Conservation (phyloP, 805 yeast genomes). For the Isabelozyma rhagii region DNA sequence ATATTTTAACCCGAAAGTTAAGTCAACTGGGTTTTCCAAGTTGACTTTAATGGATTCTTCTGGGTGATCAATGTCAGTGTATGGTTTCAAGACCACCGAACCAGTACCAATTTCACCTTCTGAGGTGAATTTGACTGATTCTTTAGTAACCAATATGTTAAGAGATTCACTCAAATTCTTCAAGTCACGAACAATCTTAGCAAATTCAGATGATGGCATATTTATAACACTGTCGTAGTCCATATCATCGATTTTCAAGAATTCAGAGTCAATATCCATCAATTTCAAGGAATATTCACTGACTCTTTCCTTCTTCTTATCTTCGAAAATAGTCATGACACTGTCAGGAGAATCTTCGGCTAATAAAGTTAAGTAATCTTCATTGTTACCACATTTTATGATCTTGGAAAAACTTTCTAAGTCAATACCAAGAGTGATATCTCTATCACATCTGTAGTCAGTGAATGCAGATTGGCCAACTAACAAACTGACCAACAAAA, state of each 20-base stretch:
- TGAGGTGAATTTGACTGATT: constrained; percentile 82
- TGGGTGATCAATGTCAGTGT: constrained; percentile 75
- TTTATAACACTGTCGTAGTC: constrained; percentile 83
- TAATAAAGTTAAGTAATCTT: constrained; percentile 81
- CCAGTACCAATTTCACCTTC: constrained; percentile 94
- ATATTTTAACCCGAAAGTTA: constrained; percentile 90
- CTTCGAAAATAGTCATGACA: constrained; percentile 83
- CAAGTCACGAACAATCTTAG: constrained; percentile 86
- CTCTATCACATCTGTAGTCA: constrained; percentile 93
- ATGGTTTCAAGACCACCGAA: constrained; percentile 79
- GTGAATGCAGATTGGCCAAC: constrained; percentile 86
- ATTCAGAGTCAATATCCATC: constrained; percentile 96
- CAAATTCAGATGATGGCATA: constrained; percentile 85
- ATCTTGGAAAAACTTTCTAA: constrained; percentile 83
- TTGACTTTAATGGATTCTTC: constrained; percentile 73
- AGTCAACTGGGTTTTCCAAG: constrained; percentile 80
- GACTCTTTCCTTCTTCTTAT: constrained; percentile 83
- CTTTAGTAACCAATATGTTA: constrained; percentile 83
- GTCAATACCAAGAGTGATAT: constrained; percentile 87
- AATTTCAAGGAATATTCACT: constrained; percentile 88
- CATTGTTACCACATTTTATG: constrained; percentile 85
- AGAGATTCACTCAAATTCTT: constrained; percentile 83
- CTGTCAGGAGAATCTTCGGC: constrained; percentile 88
- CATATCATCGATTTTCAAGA: constrained; percentile 89
- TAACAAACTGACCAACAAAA: constrained; percentile 80